Base-by-base conservation (phyloP, 805 yeast species). In the Torulaspora franciscae region DNA sequence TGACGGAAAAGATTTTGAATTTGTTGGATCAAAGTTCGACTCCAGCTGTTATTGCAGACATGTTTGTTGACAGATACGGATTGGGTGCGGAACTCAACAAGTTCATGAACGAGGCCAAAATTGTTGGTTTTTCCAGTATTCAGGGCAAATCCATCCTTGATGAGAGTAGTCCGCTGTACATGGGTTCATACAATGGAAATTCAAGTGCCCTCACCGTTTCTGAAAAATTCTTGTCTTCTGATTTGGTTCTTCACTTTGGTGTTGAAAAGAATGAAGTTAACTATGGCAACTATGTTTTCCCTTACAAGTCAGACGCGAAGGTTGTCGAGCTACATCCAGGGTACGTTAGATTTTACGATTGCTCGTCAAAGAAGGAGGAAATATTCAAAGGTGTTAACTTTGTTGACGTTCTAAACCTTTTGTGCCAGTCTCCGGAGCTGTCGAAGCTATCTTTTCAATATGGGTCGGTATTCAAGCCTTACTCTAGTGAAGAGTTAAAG, bases 71-170 rank as follows among this genome's bases (percentile, higher is more conserved):
- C 43, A 75, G 96, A 49, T 83, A 73, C 55, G 73, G 74, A 11
- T 68, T 71, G 25, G 73, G 73, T 14, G 53, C 61, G 1, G 52
- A 66, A 19, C 67, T 83, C 42, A 72, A 76, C 48, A 55, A 70
- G 19, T 68, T 90, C 33, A 76, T 80, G 11, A 33, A 59, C 6
- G 24, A 26, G 14, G 58, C 75, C 13, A 59, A 69, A 41, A 74
- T 77, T 58, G 81, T 78, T 62, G 77, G 72, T 53, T 85, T 65
- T 62, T 69, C 80, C 7, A 77, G 89, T 0, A 71, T 75, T 40
- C 77, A 77, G 76, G 95, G 89, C 11, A 83, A 88, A 62, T 81
- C 86, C 7, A 65, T 79, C 19, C 65, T 89, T 32, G 81, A 89
- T 65, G 97, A 89, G 66, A 65, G 78, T n/a, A 69, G 73, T 48